Evolutionary conservation across 2,329 filamentous ascomycete genomes (phyloP).

Genomic region (Macroventuria anomochaeta): DNA sequence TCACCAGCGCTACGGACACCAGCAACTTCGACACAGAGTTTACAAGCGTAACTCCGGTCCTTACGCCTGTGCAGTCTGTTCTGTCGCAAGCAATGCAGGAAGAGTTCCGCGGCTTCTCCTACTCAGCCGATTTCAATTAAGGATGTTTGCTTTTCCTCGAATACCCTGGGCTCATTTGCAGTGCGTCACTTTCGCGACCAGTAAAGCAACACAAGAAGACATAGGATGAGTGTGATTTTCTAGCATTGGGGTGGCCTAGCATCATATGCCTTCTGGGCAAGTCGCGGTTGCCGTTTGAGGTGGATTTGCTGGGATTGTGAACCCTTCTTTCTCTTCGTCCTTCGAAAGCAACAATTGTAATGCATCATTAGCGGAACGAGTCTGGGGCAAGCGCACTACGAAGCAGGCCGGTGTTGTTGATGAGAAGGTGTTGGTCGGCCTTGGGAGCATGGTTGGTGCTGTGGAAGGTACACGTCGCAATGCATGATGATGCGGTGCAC

Average conservation of each 20-base stretch:
- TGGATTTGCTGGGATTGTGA: background rate
- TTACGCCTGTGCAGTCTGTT: conserved; percentile 96
- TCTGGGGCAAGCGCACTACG: background rate
- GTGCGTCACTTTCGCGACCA: conserved; percentile 2
- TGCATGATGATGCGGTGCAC: conserved; percentile 5
- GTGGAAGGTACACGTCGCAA: background rate
- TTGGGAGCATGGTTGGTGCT: background rate
- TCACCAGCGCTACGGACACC: conserved; percentile 94
- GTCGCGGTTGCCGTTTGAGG: background rate
- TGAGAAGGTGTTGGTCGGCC: background rate
- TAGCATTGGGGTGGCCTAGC: background rate
- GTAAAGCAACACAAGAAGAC: background rate
- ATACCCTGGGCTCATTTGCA: conserved; percentile 25
- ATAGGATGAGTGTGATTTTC: background rate
- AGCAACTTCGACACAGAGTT: conserved; percentile 99
- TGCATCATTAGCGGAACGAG: conserved; percentile 12
- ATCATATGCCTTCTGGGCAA: background rate
- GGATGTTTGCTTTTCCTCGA: conserved; percentile 24
- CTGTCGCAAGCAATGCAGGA: conserved; percentile 99
- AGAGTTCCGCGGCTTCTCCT: conserved; percentile 98
- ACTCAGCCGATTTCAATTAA: conserved; percentile 84
- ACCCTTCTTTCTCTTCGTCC: conserved; percentile 16
- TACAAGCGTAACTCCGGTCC: conserved; percentile 94
- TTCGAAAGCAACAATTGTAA: conserved; percentile 20
- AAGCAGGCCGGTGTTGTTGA: conserved; percentile 1